A percentile compares a stretch with the other conserved stretches of the same genome.
Evolutionary conservation across 306 rosid genomes (phyloP).

Genomic region (Cicer judaicum): DNA sequence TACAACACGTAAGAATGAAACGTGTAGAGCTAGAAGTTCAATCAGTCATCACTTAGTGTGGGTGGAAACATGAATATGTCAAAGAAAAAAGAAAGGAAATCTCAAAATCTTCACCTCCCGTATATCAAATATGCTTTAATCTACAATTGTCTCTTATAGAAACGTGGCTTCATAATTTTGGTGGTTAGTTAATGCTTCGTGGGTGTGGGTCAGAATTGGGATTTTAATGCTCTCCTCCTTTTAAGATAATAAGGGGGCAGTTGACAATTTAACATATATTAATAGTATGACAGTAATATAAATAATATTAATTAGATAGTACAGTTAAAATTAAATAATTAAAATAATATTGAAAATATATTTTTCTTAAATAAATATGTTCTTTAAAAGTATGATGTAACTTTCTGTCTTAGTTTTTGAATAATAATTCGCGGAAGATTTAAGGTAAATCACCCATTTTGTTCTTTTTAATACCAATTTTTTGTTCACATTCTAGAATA

Average conservation of each 20-base stretch:
- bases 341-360: too few species aligned
- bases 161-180: slow-evolving; percentile 35
- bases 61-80: slow-evolving; percentile 39
- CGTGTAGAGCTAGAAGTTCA: slow-evolving; percentile 30
- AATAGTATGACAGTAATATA: too few species aligned
- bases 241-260: too few species aligned
- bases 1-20: slow-evolving; percentile 19
- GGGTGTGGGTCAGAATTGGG: slow-evolving; percentile 3
- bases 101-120: background rate
- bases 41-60: slow-evolving; percentile 14
- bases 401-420: background rate
- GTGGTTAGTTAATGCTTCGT: background rate
- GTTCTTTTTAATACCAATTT: background rate
- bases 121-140: background rate
- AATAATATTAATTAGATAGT: too few species aligned
- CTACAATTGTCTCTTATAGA: slow-evolving; percentile 33
- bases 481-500: too few species aligned
- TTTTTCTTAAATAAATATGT: background rate
- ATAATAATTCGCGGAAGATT: background rate
- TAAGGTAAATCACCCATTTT: background rate
- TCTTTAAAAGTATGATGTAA: background rate
- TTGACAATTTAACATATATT: too few species aligned
- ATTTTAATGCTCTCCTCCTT: background rate
- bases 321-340: too few species aligned
- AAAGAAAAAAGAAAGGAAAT: background rate